Evolutionary conservation across 306 rosid genomes (phyloP).

Genomic region (Malus asiatica): DNA sequence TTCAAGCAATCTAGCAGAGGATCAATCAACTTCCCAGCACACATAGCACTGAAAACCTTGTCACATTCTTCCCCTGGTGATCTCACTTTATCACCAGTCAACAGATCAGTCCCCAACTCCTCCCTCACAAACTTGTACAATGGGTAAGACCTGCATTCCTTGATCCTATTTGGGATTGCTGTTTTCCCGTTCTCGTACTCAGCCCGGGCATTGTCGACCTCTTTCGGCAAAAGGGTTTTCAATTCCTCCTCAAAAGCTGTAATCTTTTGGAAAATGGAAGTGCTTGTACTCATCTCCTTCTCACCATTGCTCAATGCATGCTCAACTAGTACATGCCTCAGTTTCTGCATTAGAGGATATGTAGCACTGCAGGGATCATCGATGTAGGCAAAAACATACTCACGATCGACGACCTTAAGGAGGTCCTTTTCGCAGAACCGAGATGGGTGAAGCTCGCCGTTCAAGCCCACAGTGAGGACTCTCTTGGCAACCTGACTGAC

Average conservation of each 20-base stretch:
- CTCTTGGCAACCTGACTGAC: conserved; percentile 68
- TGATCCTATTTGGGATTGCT: conserved; percentile 44
- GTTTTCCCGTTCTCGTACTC: conserved; percentile 61
- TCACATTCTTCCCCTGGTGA: conserved; percentile 93
- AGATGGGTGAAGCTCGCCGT: conserved; percentile 78
- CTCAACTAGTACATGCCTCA: conserved; percentile 74
- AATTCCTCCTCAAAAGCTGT: conserved; percentile 70
- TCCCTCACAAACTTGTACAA: conserved; percentile 72
- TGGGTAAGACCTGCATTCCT: conserved; percentile 79
- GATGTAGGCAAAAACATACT: conserved; percentile 51
- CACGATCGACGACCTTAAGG: conserved; percentile 66
- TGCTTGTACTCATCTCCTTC: conserved; percentile 34
- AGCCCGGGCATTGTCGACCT: conserved; percentile 49
- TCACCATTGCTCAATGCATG: conserved; percentile 70
- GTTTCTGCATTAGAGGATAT: conserved; percentile 71
- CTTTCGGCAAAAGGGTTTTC: conserved; percentile 55
- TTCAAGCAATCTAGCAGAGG: conserved; percentile 68
- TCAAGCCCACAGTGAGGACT: conserved; percentile 43
- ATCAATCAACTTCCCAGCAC: conserved; percentile 61
- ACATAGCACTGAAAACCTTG: conserved; percentile 66
- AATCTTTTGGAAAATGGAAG: conserved; percentile 77
- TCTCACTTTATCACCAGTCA: conserved; percentile 66
- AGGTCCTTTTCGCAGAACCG: conserved; percentile 76
- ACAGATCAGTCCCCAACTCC: conserved; percentile 46
- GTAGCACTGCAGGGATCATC: conserved; percentile 77